These are phyloP conservation scores for Oropetium thomaeum DNA, from an alignment of 176 grass and related monocot genomes.

Conservation along the genomic window DNA sequence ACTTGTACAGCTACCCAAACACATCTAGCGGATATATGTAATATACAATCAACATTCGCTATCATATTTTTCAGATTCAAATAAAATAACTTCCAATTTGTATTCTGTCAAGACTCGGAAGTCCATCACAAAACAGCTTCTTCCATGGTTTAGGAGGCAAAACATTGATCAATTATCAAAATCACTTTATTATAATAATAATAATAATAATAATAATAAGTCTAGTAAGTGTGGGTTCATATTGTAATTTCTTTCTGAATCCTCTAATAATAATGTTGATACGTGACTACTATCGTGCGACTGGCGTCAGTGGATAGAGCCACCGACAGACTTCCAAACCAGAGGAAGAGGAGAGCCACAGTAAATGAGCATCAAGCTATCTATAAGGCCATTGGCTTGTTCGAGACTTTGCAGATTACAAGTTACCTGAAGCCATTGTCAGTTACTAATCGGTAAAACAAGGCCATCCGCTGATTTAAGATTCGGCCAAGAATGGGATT, in stretches of 20 bases:
- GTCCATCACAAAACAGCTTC: background rate
- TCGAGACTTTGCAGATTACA: background rate
- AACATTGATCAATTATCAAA: background rate
- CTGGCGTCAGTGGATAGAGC: background rate
- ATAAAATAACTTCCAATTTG: background rate
- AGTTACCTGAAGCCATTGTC: background rate
- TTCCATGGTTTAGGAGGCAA: background rate
- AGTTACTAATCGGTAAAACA: background rate
- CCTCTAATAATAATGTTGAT: background rate
- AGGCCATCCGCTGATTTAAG: background rate
- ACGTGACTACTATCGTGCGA: background rate
- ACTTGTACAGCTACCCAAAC: background rate
- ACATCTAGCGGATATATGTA: background rate
- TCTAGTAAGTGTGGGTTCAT: background rate
- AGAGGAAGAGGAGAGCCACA: background rate
- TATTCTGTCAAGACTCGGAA: background rate
- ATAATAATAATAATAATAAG: background rate
- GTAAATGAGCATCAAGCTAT: too few species aligned
- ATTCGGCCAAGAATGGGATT: background rate
- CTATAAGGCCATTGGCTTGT: background rate
- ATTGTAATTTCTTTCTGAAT: background rate
- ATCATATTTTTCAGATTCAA: background rate
- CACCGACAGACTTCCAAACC: background rate
- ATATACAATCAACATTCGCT: background rate
- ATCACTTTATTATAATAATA: too few species aligned